phyloP scores from a whole-genome alignment of 1,284 basidiomycete genomes.

The Spongispora temasekensis region DNA sequence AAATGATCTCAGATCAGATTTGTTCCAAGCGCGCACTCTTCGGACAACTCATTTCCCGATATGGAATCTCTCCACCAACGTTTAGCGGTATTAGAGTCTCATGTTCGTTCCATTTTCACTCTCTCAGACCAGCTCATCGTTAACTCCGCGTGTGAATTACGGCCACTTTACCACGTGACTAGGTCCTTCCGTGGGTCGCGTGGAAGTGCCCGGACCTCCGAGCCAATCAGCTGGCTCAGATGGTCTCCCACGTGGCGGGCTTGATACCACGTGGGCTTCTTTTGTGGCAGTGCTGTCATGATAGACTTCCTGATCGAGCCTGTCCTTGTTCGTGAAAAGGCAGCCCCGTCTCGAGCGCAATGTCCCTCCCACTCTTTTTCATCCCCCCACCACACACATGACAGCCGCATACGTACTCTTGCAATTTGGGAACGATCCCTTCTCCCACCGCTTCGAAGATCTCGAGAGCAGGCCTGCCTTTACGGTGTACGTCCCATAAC shows the following conservation, averaged over 20 bases:
- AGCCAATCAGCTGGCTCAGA: constrained; percentile 5
- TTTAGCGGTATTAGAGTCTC: too few species aligned
- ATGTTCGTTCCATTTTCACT: too few species aligned
- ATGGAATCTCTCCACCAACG: too few species aligned
- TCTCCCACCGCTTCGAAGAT: constrained; percentile 62
- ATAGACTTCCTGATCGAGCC: constrained; percentile 33
- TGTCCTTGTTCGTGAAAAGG: constrained; percentile 39
- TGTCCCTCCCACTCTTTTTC: constrained; percentile 19
- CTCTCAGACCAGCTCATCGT: too few species aligned
- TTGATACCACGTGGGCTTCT: constrained; percentile 34
- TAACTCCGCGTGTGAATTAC: too few species aligned
- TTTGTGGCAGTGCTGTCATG: constrained; percentile 34
- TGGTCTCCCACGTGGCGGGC: constrained; percentile 26
- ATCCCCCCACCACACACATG: constrained; percentile 34
- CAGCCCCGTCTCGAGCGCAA: constrained; percentile 10
- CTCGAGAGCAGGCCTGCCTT: constrained; percentile 62
- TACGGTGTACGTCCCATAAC: constrained; percentile 53
- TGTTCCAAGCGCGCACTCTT: too few species aligned
- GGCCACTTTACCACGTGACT: too few species aligned
- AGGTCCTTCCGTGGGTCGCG: background rate
- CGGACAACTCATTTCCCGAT: too few species aligned
- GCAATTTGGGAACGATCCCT: constrained; percentile 64
- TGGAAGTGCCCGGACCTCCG: too few species aligned
- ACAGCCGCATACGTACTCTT: constrained; percentile 50
- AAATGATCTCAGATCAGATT: too few species aligned